Evolutionary conservation across 2,329 filamentous ascomycete species (phyloP), one percentile per base, ranked within the genome.

Genomic region (Colletotrichum theobromicola): DNA sequence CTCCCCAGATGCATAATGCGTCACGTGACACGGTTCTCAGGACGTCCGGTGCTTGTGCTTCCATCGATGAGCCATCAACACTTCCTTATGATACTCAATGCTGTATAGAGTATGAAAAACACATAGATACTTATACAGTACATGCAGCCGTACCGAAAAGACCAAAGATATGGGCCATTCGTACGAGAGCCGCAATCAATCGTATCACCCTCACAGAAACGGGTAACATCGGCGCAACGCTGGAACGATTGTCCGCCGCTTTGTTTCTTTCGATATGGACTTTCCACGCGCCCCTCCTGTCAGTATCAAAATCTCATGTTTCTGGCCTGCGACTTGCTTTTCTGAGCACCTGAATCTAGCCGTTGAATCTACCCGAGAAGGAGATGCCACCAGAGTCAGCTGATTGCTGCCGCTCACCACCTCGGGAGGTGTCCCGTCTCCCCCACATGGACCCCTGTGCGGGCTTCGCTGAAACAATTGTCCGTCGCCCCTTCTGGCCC

Each of bases 401-500:
- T 60, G 57, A 60, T 60, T 21, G 28, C 28, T 32, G 9, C 18
- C 12, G 30, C 8, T 18, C 30, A n/a, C 34, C 57, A 60, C 57
- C 55, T 58, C 57, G 57, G 57, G 57, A 34, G 57, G 30, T 32
- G 57, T 60, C 55, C 55, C 55, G 55, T 32, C 26, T 28, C 26
- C 57, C 58, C 58, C 58, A 62, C 34, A 21, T 37, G 30, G 3
- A 8, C n/a, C 21, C 32, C 5, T 32, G 13, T 2, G 16, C 32
- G 60, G 60, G 8, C 26, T 9, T 21, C 60, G 60, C 60, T 62
- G 60, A 37, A 74, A 74, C 34, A 50, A 58, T 74, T 57, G 16
- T 72, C 62, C 72, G 62, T 30, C 18, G 26, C 13, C 26, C 24
- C 34, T 32, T 24, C 46, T 32, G 50, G 30, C 13, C 28, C 35